phyloP scores from a whole-genome alignment of 495 filamentous ascomycete species.

The Staphylotrichum tortipilum region DNA sequence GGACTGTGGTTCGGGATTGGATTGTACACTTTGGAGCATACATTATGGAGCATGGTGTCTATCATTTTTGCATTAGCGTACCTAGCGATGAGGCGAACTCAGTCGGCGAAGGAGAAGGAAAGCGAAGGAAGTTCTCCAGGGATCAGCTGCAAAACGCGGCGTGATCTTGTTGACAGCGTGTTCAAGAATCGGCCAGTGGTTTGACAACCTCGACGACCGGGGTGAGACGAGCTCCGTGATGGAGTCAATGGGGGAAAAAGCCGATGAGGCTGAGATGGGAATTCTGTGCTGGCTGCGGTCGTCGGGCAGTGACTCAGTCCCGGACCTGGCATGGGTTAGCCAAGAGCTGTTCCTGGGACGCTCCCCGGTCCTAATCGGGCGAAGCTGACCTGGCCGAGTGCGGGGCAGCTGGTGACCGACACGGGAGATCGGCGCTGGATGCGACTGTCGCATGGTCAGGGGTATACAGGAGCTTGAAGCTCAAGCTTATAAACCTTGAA shows the following conservation, averaged over 20 bases:
- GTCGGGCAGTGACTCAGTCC: conserved; percentile 8
- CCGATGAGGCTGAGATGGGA: too few species aligned
- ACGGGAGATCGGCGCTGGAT: background rate
- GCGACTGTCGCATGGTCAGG: too few species aligned
- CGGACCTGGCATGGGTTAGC: background rate
- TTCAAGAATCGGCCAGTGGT: too few species aligned
- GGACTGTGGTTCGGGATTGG: too few species aligned
- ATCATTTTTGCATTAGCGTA: too few species aligned
- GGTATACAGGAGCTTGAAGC: too few species aligned
- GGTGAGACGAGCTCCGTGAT: conserved; percentile 49
- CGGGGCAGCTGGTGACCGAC: background rate
- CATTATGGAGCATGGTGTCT: too few species aligned
- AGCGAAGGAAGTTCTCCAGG: background rate
- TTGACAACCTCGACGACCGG: conserved; percentile 41
- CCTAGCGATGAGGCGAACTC: background rate
- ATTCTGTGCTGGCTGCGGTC: background rate
- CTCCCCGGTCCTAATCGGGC: background rate
- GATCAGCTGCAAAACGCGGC: too few species aligned
- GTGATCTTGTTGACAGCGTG: too few species aligned
- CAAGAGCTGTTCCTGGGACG: background rate
- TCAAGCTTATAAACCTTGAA: too few species aligned
- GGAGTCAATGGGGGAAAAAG: conserved; percentile 62
- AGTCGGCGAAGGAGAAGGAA: conserved; percentile 1
- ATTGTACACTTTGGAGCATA: too few species aligned
- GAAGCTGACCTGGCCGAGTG: background rate